These are phyloP conservation scores for Paraphaeosphaeria sporulosa DNA, from an alignment of 2,329 filamentous ascomycete species.

Conservation along the genomic window DNA sequence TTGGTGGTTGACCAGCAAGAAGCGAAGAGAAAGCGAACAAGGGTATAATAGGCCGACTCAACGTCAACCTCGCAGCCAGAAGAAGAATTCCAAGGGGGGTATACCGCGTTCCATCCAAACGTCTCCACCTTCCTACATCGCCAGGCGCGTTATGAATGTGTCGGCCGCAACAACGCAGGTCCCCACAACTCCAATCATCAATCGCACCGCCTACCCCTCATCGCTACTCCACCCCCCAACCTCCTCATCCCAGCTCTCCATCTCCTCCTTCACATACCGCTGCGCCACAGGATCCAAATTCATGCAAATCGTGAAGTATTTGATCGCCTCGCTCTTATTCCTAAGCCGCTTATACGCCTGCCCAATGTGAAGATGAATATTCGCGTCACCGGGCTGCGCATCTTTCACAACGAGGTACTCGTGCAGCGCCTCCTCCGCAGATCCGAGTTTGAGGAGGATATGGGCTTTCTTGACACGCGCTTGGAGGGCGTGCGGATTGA, in stretches of 20 bases:
- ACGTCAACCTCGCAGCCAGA: no score
- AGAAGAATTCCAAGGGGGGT: no score
- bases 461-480: conserved; percentile 94
- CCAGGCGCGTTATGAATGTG: no score
- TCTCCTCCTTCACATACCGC: conserved; percentile 93
- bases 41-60: no score
- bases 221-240: conserved; percentile 54
- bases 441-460: conserved; percentile 78
- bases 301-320: conserved; percentile 91
- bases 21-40: no score
- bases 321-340: conserved; percentile 77
- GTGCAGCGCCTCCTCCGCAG: conserved; percentile 73
- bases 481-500: conserved; percentile 82
- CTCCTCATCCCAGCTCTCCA: conserved; percentile 87
- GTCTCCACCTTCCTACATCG: no score
- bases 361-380: conserved; percentile 93
- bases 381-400: conserved; percentile 90
- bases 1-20: no score
- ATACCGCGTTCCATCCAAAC: no score
- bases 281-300: conserved; percentile 97
- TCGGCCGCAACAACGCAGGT: no score
- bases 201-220: conserved; percentile 34
- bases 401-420: conserved; percentile 91
- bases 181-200: not conserved
- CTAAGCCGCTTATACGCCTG: conserved; percentile 70